Percentiles rank a stretch among this genome's conserved stretches.
These are phyloP conservation scores for Thermoascus crustaceus DNA, from an alignment of 2,329 filamentous ascomycete species.

Conservation along the genomic window DNA sequence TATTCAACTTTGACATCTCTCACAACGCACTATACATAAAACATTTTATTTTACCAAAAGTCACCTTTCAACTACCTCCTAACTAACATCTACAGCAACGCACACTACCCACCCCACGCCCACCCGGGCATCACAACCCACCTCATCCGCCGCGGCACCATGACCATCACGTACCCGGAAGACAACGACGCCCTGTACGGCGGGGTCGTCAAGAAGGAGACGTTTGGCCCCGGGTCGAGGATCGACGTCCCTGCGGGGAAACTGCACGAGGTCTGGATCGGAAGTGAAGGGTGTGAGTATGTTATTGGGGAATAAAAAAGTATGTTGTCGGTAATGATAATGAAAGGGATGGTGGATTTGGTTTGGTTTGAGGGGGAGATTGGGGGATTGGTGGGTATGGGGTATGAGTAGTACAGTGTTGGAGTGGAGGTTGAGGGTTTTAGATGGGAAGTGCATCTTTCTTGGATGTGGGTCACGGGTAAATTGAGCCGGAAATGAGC, in stretches of 20 bases:
- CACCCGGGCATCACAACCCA: slow-evolving; percentile 52
- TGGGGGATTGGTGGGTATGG: too few species aligned
- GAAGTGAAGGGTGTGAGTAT: slow-evolving; percentile 51
- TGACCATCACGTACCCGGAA: slow-evolving; percentile 51
- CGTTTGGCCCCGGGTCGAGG: slow-evolving; percentile 46
- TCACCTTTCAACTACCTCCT: background rate
- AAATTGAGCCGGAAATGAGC: too few species aligned
- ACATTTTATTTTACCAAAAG: too few species aligned
- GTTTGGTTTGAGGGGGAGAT: too few species aligned
- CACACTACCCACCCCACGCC: slow-evolving; percentile 52
- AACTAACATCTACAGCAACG: slow-evolving; percentile 35
- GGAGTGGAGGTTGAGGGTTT: too few species aligned
- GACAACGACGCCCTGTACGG: slow-evolving; percentile 30
- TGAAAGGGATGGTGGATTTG: background rate
- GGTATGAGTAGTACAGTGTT: too few species aligned
- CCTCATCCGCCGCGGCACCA: slow-evolving; percentile 48
- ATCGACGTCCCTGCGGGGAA: slow-evolving; percentile 51
- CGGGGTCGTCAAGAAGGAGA: slow-evolving; percentile 40
- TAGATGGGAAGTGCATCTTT: too few species aligned
- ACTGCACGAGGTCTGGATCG: slow-evolving; percentile 55
- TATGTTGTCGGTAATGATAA: too few species aligned
- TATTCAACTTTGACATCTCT: too few species aligned
- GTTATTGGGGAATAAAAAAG: slow-evolving; percentile 53
- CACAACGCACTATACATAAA: too few species aligned
- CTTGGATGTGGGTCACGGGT: too few species aligned